Conservation (phyloP, 2,329 filamentous ascomycete species). For the Phoma sp. region DNA sequence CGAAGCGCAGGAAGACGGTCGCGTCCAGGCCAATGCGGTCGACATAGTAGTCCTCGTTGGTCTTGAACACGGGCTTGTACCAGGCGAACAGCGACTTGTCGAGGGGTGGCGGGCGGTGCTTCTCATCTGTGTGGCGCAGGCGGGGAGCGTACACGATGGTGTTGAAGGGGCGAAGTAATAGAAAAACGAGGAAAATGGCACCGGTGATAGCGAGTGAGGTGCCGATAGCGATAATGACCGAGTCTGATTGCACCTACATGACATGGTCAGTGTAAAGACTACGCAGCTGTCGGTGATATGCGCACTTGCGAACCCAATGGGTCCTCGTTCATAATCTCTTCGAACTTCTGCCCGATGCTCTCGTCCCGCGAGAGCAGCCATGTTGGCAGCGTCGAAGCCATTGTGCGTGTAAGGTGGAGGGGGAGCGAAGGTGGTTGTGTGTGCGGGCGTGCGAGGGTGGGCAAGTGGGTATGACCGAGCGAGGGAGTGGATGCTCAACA, state of each 20-base stretch:
- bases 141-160: conserved; percentile 93
- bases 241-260: conserved; percentile 62
- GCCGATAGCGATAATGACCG: conserved; percentile 79
- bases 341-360: conserved; percentile 41
- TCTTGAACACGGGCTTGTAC: conserved; percentile 79
- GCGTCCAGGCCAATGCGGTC: conserved; percentile 91
- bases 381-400: conserved; percentile 26
- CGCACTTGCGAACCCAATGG: conserved; percentile 37
- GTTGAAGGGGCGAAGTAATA: conserved; percentile 88
- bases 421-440: conserved; percentile 14
- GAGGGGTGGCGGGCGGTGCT: conserved; percentile 85
- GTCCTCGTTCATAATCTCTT: conserved; percentile 39
- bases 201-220: conserved; percentile 79
- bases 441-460: background rate
- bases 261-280: conserved; percentile 20
- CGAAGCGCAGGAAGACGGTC: conserved; percentile 86
- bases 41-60: conserved; percentile 78
- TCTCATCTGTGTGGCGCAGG: conserved; percentile 88
- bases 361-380: conserved; percentile 37
- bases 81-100: conserved; percentile 89
- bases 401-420: conserved; percentile 20
- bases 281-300: background rate
- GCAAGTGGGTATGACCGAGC: conserved; percentile 19
- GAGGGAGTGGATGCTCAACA: conserved; percentile 21
- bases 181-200: conserved; percentile 81